These are phyloP conservation scores for Cystoisospora suis DNA, from an alignment of 169 alveolate species.

Conservation along the genomic window DNA sequence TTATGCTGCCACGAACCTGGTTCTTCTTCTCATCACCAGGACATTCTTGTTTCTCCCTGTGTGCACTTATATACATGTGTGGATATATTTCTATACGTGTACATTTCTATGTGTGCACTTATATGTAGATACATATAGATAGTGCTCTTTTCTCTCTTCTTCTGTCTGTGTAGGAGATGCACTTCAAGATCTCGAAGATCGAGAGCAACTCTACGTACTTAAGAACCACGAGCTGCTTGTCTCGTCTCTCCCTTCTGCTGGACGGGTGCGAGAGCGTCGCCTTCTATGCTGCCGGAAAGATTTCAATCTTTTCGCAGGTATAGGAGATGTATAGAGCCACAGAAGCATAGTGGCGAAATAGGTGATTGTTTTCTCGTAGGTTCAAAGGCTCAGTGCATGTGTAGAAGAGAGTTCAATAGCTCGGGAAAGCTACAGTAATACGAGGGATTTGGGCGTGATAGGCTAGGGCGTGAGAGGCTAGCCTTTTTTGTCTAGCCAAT, in stretches of 20 bases:
- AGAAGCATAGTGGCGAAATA: too few species aligned
- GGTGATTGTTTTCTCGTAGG: too few species aligned
- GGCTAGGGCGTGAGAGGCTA: too few species aligned
- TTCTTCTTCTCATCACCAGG: too few species aligned
- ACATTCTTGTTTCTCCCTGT: not conserved
- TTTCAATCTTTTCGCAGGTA: slow-evolving; percentile 20
- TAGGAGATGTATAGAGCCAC: too few species aligned
- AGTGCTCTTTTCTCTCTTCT: not conserved
- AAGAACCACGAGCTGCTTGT: slow-evolving; percentile 21
- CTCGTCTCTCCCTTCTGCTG: not conserved
- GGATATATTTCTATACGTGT: not conserved
- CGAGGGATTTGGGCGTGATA: too few species aligned
- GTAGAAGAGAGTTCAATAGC: too few species aligned
- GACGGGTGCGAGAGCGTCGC: not conserved
- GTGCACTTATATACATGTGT: not conserved
- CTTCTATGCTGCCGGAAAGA: slow-evolving; percentile 27
- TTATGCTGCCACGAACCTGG: too few species aligned
- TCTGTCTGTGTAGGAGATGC: not conserved
- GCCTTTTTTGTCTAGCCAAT: too few species aligned
- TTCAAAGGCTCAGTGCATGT: too few species aligned
- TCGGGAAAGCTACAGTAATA: too few species aligned
- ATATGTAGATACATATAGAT: not conserved
- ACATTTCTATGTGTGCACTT: not conserved
- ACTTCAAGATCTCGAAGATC: slow-evolving; percentile 11
- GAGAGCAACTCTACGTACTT: slow-evolving; percentile 31